Conservation (phyloP, 495 filamentous ascomycete genomes). For the Talaromyces borbonicus region DNA sequence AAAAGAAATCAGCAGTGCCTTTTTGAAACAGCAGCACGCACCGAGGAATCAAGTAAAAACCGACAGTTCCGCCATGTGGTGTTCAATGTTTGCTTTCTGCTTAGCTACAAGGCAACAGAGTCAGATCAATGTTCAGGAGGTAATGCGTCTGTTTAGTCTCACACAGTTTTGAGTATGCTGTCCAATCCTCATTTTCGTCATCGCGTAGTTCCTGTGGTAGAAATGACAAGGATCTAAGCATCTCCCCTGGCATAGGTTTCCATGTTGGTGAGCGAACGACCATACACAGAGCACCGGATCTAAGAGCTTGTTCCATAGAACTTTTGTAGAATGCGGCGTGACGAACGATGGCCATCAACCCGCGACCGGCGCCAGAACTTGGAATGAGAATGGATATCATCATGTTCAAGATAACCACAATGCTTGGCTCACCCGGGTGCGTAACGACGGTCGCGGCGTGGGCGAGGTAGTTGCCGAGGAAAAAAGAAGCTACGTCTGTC, state of each 20-base stretch:
- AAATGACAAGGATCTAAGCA: constrained; percentile 9
- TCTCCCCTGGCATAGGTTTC: constrained; percentile 20
- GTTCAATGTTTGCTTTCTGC: neutral
- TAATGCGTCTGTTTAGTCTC: neutral
- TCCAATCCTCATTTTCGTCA: constrained; percentile 7
- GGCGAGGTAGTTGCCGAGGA: constrained; percentile 34
- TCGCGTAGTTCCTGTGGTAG: constrained; percentile 9
- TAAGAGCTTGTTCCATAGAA: constrained; percentile 17
- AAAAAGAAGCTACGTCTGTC: constrained; percentile 28
- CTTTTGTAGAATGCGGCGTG: constrained; percentile 16
- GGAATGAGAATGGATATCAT: constrained; percentile 21
- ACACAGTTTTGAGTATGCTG: neutral
- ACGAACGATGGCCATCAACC: constrained; percentile 19
- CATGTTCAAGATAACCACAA: constrained; percentile 17
- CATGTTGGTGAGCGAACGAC: constrained; percentile 22
- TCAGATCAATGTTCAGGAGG: no score
- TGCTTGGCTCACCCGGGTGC: constrained; percentile 24
- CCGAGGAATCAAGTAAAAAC: neutral
- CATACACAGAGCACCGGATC: constrained; percentile 23
- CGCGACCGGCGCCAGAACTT: constrained; percentile 20
- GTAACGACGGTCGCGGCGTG: constrained; percentile 35
- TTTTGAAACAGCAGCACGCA: no score
- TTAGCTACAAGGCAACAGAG: no score
- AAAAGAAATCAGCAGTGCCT: neutral
- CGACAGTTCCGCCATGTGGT: neutral